Evolutionary conservation across 75 land plant genomes (phyloP), one percentile per base, ranked within the genome.

Genomic region (Selaginella tamariscina): DNA sequence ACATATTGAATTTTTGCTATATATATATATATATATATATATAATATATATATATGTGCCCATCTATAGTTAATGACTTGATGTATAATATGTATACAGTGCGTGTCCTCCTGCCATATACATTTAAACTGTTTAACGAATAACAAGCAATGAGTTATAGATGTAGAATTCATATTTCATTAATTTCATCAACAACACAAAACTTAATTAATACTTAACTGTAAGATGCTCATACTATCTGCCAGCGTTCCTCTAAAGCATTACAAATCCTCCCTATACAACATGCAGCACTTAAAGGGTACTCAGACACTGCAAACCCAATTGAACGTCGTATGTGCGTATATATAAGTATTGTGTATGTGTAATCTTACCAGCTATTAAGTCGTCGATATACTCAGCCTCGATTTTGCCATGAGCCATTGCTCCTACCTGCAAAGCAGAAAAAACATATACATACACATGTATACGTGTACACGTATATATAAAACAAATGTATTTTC

Each of bases 401-500:
- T 82, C 82, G 28, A 90, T 88, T 67, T 88, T 78, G 64, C 96
- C 96, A 78, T 90, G 96, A 15, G 96, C 81, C 96, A 90, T 90
- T 22, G 96, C 96, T n/a, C 96, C 96, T 71, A 90, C 91, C 95
- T 89, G 73, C 24, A 30, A 55, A 1, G 33, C 29, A 54, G 2
- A 44, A 39, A 28, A 30, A 22, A 49, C 30, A n/a, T n/a, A n/a
- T n/a, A n/a, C n/a, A n/a, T n/a, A n/a, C n/a, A n/a, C n/a, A n/a
- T n/a, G n/a, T n/a, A n/a, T n/a, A n/a, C n/a, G n/a, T n/a, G 31
- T 30, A 9, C 31, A 27, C 2, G n/a, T 27, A 2, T 11, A 64
- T 24, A 2, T 2, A 60, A 60, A 15, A 60, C 18, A 2, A 22
- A 27, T 1, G 0, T n/a, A 54, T 54, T 54, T n/a, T 0, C 0